Base-by-base conservation (phyloP, 768 basidiomycete genomes). In the Termitomyces sp. region DNA sequence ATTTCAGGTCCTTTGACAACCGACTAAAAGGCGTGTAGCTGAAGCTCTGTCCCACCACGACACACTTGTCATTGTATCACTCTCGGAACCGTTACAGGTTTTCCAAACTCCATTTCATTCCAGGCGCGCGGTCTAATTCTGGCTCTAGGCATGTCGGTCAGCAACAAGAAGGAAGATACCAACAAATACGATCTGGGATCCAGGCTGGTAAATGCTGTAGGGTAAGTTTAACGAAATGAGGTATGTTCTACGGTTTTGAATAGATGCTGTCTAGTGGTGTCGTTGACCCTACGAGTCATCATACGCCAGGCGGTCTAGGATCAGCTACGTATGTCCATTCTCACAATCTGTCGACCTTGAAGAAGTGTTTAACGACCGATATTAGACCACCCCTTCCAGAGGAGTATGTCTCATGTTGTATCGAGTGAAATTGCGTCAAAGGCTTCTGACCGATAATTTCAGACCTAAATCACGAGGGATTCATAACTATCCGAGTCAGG, bases 381-480 rank as follows among this genome's bases (percentile, higher is more conserved):
- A 24, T 22, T 20, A 56, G 46, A 49, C 55, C 55, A n/a, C 7
- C 9, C 5, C 39, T 5, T 37, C 46, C 53, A 20, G 53, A 51
- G 18, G 2, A 32, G 59, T 59, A 46, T 32, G 59, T 48, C 26
- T 46, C 31, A 32, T 22, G 13, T 22, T 20, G 18, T 39, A 24
- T 51, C 24, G 16, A 39, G 0, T 26, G 5, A 26, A 18, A 12
- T n/a, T 1, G 18, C 4, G 5, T 16, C 5, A 16, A 50, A 20
- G 18, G 24, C 29, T 42, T 41, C 8, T 42, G 16, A 44, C 27
- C 24, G 34, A 16, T 31, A n/a, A 16, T 24, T 36, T 47, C 41
- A 59, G 61, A 31, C 58, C 56, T 1, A 53, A 22, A 42, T 44
- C 58, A 22, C 51, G 58, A n/a, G 60, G 60, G 9, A 22, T 43